These are phyloP conservation scores for Aspergillus tubingensis DNA, from an alignment of 2,329 filamentous ascomycete genomes.

Conservation along the genomic window DNA sequence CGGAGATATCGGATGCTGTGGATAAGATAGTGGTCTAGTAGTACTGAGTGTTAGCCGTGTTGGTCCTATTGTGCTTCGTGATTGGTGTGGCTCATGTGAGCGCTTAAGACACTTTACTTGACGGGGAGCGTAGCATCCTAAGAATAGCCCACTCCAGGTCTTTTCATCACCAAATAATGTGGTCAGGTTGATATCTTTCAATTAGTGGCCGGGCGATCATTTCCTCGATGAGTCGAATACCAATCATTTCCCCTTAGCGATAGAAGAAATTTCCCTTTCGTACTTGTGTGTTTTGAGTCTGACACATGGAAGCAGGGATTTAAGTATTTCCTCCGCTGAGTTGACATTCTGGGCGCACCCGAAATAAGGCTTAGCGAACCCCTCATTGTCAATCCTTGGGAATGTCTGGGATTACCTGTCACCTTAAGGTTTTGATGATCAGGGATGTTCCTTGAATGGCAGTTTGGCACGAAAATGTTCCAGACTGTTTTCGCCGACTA, in stretches of 20 bases:
- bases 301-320: constrained; percentile 17
- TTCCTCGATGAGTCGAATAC: constrained; percentile 4
- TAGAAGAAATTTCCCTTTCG: neutral
- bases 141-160: constrained; percentile 7
- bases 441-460: neutral
- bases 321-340: neutral
- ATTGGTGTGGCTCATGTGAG: neutral
- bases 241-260: neutral
- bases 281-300: neutral
- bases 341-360: neutral
- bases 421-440: neutral
- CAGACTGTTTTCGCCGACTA: neutral
- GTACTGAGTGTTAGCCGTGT: neutral
- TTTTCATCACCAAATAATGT: neutral
- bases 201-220: constrained; percentile 9
- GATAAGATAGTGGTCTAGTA: neutral
- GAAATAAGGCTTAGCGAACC: constrained; percentile 14
- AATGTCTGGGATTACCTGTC: neutral
- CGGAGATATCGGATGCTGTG: neutral
- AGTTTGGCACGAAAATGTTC: neutral
- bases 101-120: neutral
- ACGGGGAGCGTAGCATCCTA: constrained; percentile 2
- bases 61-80: neutral
- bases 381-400: neutral
- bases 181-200: neutral